phyloP scores from a whole-genome alignment of 2,329 filamentous ascomycete genomes.

The Clonostachys byssicola region DNA sequence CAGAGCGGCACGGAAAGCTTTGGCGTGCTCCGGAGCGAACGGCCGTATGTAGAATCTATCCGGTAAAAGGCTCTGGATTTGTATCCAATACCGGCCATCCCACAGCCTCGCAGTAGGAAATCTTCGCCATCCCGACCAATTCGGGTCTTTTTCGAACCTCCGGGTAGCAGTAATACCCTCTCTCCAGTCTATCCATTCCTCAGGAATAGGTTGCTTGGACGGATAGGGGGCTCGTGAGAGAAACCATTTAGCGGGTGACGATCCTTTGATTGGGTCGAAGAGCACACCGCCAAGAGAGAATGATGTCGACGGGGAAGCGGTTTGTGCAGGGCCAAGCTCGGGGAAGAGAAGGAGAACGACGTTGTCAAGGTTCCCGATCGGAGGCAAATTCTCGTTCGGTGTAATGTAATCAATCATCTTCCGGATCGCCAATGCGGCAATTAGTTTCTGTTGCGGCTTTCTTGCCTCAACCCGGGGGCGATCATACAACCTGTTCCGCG shows the following conservation, averaged over 20 bases:
- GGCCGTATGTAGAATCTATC: conserved; percentile 35
- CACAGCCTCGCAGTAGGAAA: conserved; percentile 35
- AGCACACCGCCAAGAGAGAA: conserved; percentile 33
- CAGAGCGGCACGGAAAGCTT: conserved; percentile 42
- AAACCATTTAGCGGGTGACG: conserved; percentile 27
- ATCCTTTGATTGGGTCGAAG: conserved; percentile 23
- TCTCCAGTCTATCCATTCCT: background rate
- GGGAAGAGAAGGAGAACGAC: conserved; percentile 46
- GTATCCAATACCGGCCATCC: conserved; percentile 61
- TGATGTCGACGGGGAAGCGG: conserved; percentile 18
- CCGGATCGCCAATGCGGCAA: conserved; percentile 41
- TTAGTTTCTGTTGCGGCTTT: conserved; percentile 27
- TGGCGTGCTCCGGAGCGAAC: conserved; percentile 35
- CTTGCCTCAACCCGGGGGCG: conserved; percentile 14
- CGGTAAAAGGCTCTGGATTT: background rate
- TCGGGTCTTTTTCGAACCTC: background rate
- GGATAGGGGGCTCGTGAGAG: conserved; percentile 42
- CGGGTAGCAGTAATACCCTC: background rate
- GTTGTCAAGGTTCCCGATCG: conserved; percentile 36
- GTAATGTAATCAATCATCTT: conserved; percentile 45
- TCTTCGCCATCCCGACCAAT: conserved; percentile 17
- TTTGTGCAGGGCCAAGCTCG: conserved; percentile 19
- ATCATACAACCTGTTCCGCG: conserved; percentile 10
- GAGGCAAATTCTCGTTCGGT: conserved; percentile 37
- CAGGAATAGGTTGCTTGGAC: conserved; percentile 22